These are phyloP conservation scores for Irpex sp. DNA, from an alignment of 1,284 basidiomycete species.

Conservation along the genomic window DNA sequence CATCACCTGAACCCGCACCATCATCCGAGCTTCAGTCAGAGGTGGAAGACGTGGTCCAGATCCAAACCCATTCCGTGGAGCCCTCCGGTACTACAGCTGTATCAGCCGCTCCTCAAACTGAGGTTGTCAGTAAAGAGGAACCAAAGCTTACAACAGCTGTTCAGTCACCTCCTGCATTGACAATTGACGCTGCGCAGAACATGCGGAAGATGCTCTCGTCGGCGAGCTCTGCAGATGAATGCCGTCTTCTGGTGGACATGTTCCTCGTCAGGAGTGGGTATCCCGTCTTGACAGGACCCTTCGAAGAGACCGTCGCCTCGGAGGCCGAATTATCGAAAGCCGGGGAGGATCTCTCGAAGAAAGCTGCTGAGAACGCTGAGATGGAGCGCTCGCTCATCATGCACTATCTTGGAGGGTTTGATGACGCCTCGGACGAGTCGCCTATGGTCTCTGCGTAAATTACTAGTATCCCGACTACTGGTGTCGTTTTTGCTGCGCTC, in stretches of 20 bases:
- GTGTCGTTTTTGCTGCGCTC: no score
- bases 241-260: constrained; percentile 79
- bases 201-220: constrained; percentile 66
- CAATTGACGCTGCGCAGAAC: constrained; percentile 49
- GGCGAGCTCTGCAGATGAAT: constrained; percentile 78
- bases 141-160: constrained; percentile 5
- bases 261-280: constrained; percentile 65
- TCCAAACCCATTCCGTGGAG: not conserved
- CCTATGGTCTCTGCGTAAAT: not conserved
- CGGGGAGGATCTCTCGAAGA: constrained; percentile 13
- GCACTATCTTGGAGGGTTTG: not conserved
- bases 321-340: not conserved
- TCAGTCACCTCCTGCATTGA: constrained; percentile 19
- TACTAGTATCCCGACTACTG: no score
- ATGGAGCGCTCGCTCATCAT: constrained; percentile 26
- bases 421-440: not conserved
- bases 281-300: not conserved
- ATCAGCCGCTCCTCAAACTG: not conserved
- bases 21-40: not conserved
- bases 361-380: constrained; percentile 14
- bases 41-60: not conserved
- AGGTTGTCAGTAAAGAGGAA: not conserved
- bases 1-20: constrained; percentile 1
- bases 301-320: not conserved
- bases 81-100: not conserved